These are phyloP conservation scores for Podila horticola DNA, from an alignment of 192 early-diverging fungal genomes.

Conservation along the genomic window DNA sequence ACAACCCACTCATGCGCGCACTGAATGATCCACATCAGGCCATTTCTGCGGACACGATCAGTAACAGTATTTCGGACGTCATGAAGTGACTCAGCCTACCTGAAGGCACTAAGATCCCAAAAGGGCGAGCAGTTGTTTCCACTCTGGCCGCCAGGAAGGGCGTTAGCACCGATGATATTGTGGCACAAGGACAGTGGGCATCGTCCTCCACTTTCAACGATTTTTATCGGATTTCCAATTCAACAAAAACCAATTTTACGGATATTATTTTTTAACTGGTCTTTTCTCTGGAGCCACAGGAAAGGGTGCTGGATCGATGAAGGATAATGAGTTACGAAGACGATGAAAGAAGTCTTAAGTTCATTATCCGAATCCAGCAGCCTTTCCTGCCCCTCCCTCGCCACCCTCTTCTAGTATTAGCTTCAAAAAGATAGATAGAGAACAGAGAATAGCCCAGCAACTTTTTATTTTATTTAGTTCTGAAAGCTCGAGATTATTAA, in stretches of 20 bases:
- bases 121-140: constrained; percentile 6
- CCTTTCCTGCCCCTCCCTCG: no score
- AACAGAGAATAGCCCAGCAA: no score
- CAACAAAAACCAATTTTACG: constrained; percentile 13
- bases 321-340: no score
- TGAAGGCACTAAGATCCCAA: not conserved
- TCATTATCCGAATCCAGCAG: no score
- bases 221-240: constrained; percentile 11
- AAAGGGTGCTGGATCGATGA: no score
- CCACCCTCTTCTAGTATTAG: no score
- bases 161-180: constrained; percentile 9
- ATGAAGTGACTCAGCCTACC: constrained; percentile 2
- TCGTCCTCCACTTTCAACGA: constrained; percentile 5
- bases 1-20: not conserved
- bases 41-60: not conserved
- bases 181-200: constrained; percentile 12
- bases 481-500: no score
- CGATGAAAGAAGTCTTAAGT: no score
- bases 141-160: not conserved
- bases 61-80: constrained; percentile 6
- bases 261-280: not conserved
- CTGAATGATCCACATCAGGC: not conserved
- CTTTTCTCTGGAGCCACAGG: no score
- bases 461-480: no score
- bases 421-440: no score